Evolutionary conservation across 1,284 basidiomycete species (phyloP).

Genomic region (Leccinum griseonigrum): DNA sequence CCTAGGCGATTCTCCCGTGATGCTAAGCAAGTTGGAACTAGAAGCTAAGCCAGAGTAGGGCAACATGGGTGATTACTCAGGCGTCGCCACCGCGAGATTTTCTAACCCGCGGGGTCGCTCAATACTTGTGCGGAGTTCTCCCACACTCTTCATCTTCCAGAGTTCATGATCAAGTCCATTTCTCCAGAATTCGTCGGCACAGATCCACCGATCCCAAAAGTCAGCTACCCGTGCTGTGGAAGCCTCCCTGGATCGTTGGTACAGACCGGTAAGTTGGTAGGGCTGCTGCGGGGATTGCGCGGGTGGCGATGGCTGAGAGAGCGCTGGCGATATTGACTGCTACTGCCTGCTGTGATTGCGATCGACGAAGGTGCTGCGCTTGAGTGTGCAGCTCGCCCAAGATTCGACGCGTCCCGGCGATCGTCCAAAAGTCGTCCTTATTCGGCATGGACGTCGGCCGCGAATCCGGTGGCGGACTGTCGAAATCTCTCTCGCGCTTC

Average conservation of each 20-base stretch:
- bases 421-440: slow-evolving; percentile 23
- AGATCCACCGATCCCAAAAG: slow-evolving; percentile 13
- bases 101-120: slow-evolving; percentile 28
- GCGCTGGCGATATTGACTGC: background rate
- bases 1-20: slow-evolving; percentile 35
- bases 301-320: background rate
- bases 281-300: background rate
- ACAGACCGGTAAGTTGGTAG: slow-evolving; percentile 47
- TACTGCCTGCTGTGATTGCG: background rate
- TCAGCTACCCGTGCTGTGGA: slow-evolving; percentile 45
- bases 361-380: slow-evolving; percentile 13
- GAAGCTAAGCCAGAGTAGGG: slow-evolving; percentile 59
- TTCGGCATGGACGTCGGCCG: slow-evolving; percentile 1
- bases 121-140: slow-evolving; percentile 61
- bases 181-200: slow-evolving; percentile 15
- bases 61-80: slow-evolving; percentile 41
- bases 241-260: slow-evolving; percentile 57
- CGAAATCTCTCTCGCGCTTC: slow-evolving; percentile 63
- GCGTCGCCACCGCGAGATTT: slow-evolving; percentile 13
- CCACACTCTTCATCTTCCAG: slow-evolving; percentile 85
- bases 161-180: slow-evolving; percentile 57
- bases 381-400: slow-evolving; percentile 19
- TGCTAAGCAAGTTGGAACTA: slow-evolving; percentile 57
- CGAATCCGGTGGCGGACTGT: slow-evolving; percentile 31
- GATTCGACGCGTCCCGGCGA: slow-evolving; percentile 36